These are phyloP conservation scores for Hortaea sp. DNA, from an alignment of 2,329 filamentous ascomycete genomes.

Conservation along the genomic window DNA sequence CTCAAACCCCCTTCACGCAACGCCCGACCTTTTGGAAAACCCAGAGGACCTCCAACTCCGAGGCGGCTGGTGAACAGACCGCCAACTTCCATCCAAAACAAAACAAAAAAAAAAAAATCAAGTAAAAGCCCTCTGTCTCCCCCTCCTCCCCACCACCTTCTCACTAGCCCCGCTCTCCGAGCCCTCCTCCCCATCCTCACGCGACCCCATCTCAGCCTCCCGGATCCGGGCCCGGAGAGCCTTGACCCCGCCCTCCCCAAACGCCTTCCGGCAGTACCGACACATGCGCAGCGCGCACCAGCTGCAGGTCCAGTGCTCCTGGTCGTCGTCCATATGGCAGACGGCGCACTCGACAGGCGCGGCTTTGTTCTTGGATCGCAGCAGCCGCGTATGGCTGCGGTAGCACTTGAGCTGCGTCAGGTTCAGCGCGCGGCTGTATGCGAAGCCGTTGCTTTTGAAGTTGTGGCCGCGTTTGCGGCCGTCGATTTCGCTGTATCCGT, in stretches of 20 bases:
- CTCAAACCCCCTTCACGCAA: no score
- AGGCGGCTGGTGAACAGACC: no score
- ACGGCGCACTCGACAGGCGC: slow-evolving; percentile 26
- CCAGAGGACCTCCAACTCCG: no score
- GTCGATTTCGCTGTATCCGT: slow-evolving; percentile 19
- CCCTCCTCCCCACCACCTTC: not conserved
- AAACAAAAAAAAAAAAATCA: not conserved
- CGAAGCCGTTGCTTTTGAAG: slow-evolving; percentile 24
- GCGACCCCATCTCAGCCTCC: slow-evolving; percentile 8
- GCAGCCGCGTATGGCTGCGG: slow-evolving; percentile 16
- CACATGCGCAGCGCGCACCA: slow-evolving; percentile 26
- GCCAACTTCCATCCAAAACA: not conserved
- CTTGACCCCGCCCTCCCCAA: slow-evolving; percentile 12
- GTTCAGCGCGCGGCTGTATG: slow-evolving; percentile 20
- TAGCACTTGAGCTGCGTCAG: slow-evolving; percentile 22
- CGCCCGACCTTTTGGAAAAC: no score
- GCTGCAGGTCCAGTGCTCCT: slow-evolving; percentile 21
- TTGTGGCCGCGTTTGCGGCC: slow-evolving; percentile 17
- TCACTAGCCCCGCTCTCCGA: not conserved
- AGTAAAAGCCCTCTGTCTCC: not conserved
- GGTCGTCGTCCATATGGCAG: slow-evolving; percentile 23
- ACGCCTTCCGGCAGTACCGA: slow-evolving; percentile 15
- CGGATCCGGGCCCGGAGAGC: slow-evolving; percentile 15
- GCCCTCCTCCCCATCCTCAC: slow-evolving; percentile 21
- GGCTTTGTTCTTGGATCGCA: slow-evolving; percentile 20